These are phyloP conservation scores for Meredithiella fracta DNA, from an alignment of 2,329 filamentous ascomycete genomes.

Conservation along the genomic window DNA sequence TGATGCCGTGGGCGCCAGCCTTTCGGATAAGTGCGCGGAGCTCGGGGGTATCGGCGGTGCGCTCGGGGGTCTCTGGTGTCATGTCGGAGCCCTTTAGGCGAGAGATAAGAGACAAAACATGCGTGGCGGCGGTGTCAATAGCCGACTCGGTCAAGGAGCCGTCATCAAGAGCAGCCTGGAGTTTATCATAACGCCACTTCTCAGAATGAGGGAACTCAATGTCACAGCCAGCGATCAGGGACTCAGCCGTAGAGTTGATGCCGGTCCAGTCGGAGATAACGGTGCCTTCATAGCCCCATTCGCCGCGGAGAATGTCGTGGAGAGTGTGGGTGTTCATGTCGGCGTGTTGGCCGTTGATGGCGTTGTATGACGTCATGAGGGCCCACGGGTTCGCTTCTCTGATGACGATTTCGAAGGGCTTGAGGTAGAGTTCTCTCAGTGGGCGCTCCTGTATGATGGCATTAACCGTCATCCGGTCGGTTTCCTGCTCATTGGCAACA, in stretches of 20 bases:
- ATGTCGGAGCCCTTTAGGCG: conserved; percentile 44
- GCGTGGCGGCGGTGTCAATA: conserved; percentile 42
- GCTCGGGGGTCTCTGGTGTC: conserved; percentile 38
- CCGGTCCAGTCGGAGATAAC: conserved; percentile 46
- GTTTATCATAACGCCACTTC: conserved; percentile 40
- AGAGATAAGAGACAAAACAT: conserved; percentile 42
- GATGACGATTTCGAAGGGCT: conserved; percentile 57
- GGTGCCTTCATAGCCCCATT: conserved; percentile 47
- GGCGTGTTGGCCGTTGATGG: conserved; percentile 46
- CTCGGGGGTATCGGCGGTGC: conserved; percentile 38
- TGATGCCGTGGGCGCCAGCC: conserved; percentile 45
- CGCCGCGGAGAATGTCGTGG: conserved; percentile 40
- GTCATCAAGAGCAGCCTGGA: conserved; percentile 34
- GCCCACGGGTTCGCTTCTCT: conserved; percentile 53
- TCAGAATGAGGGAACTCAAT: conserved; percentile 41
- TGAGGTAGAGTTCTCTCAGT: conserved; percentile 54
- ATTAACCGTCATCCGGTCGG: conserved; percentile 46
- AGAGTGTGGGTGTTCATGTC: conserved; percentile 39
- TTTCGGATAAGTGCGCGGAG: conserved; percentile 43
- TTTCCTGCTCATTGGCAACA: conserved; percentile 59
- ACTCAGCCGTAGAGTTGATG: conserved; percentile 38
- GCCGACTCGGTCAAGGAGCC: conserved; percentile 31
- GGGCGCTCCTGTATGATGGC: conserved; percentile 47
- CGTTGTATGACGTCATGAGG: conserved; percentile 53
- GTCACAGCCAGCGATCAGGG: conserved; percentile 38